Evolutionary conservation across 768 basidiomycete species (phyloP).

Genomic region (Cubamyces sp.): DNA sequence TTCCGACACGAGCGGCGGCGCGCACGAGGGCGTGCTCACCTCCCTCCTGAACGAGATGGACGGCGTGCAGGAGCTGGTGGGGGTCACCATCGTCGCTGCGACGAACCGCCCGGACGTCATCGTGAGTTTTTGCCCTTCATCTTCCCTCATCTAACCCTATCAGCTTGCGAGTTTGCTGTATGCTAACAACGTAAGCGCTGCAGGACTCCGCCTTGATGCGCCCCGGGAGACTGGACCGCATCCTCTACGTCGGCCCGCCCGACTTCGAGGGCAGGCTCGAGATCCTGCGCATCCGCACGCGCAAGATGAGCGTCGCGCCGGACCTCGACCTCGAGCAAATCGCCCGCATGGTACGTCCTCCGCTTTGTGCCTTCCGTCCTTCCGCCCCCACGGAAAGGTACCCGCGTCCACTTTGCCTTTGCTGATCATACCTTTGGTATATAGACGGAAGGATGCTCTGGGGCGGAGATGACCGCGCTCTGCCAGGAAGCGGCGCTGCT

Average conservation of each 20-base stretch:
- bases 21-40: conserved; percentile 88
- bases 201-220: conserved; percentile 96
- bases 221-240: conserved; percentile 91
- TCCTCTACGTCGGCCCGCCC: conserved; percentile 93
- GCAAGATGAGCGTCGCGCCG: conserved; percentile 79
- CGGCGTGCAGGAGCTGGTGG: conserved; percentile 91
- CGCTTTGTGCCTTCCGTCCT: not conserved
- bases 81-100: conserved; percentile 95
- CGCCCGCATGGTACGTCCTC: conserved; percentile 65
- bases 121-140: conserved; percentile 47
- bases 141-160: no score
- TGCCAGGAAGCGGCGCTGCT: conserved; percentile 96
- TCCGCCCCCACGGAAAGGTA: not conserved
- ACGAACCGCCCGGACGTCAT: conserved; percentile 96
- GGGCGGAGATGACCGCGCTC: conserved; percentile 88
- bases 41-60: conserved; percentile 98
- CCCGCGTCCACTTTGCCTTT: not conserved
- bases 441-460: conserved; percentile 94
- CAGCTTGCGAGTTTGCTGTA: no score
- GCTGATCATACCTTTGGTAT: not conserved
- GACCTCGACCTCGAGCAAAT: conserved; percentile 68
- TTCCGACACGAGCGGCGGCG: conserved; percentile 55
- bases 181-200: no score
- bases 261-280: conserved; percentile 79
- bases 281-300: conserved; percentile 79